Conservation (phyloP, 345 rosid species). For the Euphorbia peplus region DNA sequence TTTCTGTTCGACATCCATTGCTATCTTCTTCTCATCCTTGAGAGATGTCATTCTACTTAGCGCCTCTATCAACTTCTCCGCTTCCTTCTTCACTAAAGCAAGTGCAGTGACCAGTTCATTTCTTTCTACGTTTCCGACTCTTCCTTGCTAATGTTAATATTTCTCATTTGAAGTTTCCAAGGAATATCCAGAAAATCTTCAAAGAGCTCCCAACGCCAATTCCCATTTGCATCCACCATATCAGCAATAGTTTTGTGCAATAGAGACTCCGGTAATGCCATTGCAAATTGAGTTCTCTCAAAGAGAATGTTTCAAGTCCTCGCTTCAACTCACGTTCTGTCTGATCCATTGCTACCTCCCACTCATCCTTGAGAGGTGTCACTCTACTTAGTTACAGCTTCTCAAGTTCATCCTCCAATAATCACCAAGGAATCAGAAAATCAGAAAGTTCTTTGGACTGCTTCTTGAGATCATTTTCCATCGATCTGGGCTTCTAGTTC, state of each 20-base stretch:
- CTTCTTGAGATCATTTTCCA: constrained; percentile 25
- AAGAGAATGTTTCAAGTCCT: too few relatives aligned
- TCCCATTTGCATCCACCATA: too few relatives aligned
- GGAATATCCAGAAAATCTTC: too few relatives aligned
- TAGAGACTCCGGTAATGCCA: too few relatives aligned
- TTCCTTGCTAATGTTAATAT: too few relatives aligned
- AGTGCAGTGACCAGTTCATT: constrained; percentile 37
- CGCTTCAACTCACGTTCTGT: too few relatives aligned
- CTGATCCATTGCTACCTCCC: too few relatives aligned
- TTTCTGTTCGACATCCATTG: constrained; percentile 34
- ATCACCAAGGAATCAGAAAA: constrained; percentile 36
- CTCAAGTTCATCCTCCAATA: constrained; percentile 73
- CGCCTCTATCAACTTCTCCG: constrained; percentile 41
- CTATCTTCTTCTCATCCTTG: constrained; percentile 46
- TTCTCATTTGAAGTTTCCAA: too few relatives aligned
- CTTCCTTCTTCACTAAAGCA: constrained; percentile 45
- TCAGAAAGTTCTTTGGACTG: constrained; percentile 24
- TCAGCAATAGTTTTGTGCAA: too few relatives aligned
- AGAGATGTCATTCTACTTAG: constrained; percentile 36
- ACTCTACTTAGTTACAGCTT: constrained; percentile 41
- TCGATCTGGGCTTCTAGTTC: constrained; percentile 28
- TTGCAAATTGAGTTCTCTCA: too few relatives aligned
- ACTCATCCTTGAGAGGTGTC: too few relatives aligned
- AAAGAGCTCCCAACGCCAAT: too few relatives aligned
- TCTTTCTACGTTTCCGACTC: constrained; percentile 34